A percentile compares a stretch with the other conserved stretches of the same genome.
phyloP scores from a whole-genome alignment of 176 grass and related monocot species.

The Ananas comosus region DNA sequence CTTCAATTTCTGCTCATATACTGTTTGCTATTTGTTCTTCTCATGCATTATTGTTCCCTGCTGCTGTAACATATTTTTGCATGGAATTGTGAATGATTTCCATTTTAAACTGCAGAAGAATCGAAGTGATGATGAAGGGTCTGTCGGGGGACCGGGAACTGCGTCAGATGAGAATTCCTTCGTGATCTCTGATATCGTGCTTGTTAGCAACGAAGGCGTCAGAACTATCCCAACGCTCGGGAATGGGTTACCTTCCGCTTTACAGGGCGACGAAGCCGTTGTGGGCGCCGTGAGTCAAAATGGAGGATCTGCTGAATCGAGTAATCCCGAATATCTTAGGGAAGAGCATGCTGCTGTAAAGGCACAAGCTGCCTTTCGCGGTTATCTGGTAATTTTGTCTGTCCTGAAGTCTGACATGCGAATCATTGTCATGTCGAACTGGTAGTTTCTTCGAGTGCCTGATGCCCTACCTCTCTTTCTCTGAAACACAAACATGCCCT shows the following conservation, averaged over 20 bases:
- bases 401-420: not conserved
- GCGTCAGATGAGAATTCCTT: not conserved
- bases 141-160: not conserved
- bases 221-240: slow-evolving; percentile 20
- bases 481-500: not conserved
- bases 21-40: not conserved
- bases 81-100: not conserved
- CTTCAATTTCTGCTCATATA: not conserved
- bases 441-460: not conserved
- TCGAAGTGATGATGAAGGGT: not conserved
- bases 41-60: not conserved
- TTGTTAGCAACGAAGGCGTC: slow-evolving; percentile 23
- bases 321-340: slow-evolving; percentile 28
- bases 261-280: slow-evolving; percentile 8
- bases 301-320: slow-evolving; percentile 22
- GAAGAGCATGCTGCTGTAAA: slow-evolving; percentile 74
- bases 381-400: slow-evolving; percentile 61
- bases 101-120: not conserved
- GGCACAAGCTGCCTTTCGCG: slow-evolving; percentile 90
- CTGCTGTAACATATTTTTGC: not conserved
- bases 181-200: not conserved
- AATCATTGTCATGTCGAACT: not conserved
- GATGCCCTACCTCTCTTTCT: not conserved
- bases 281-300: slow-evolving; percentile 21
- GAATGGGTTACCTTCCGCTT: slow-evolving; percentile 32